Evolutionary conservation across 192 early-diverging fungal genomes (phyloP).

Genomic region (Pecoramyces ruminantium): DNA sequence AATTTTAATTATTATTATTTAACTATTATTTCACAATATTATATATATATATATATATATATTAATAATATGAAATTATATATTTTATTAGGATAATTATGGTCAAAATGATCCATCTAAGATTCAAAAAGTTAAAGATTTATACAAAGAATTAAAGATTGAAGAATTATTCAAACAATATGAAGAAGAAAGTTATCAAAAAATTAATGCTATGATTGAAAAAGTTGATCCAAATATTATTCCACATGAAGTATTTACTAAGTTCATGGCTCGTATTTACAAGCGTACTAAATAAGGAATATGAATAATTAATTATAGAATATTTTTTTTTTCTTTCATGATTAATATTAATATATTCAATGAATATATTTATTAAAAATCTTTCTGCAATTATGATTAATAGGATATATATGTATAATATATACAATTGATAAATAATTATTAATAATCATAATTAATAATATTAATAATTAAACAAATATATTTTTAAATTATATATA

Average conservation of each 20-base stretch:
- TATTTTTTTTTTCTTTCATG: no score
- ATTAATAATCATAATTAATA: no score
- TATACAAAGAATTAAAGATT: conserved; percentile 67
- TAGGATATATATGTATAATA: no score
- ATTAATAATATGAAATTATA: not conserved
- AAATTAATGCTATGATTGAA: conserved; percentile 57
- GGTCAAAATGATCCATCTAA: conserved; percentile 64
- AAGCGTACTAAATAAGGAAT: conserved; percentile 63
- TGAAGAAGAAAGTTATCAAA: conserved; percentile 68
- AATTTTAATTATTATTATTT: no score
- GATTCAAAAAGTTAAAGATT: conserved; percentile 63
- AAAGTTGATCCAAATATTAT: conserved; percentile 65
- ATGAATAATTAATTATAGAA: not conserved
- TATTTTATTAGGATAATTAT: conserved; percentile 60
- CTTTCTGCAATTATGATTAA: no score
- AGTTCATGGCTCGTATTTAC: conserved; percentile 91
- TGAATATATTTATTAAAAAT: no score
- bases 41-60: not conserved
- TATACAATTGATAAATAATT: no score
- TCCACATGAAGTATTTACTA: conserved; percentile 68
- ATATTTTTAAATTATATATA: no score
- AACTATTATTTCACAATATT: no score
- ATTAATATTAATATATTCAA: no score
- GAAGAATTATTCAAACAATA: conserved; percentile 66
- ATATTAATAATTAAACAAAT: no score